phyloP scores from a whole-genome alignment of 2,329 filamentous ascomycete genomes.

The Ophiognomonia clavigignenti-juglandacearum region DNA sequence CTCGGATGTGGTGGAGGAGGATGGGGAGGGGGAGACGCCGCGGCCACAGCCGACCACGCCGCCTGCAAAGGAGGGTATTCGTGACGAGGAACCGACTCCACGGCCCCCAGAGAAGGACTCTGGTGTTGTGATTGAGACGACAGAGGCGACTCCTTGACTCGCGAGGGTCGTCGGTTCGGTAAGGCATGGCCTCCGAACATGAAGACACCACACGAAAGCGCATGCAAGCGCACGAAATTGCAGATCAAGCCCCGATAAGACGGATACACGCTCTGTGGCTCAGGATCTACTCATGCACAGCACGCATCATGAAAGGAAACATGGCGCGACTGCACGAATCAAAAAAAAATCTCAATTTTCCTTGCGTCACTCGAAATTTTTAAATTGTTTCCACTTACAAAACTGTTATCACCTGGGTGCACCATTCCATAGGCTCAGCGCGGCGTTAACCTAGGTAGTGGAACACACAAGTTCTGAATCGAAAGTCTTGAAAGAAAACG shows the following conservation, averaged over 20 bases:
- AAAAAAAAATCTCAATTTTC: conserved; percentile 10
- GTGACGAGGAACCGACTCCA: conserved; percentile 36
- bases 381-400: not conserved
- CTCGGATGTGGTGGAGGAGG: conserved; percentile 26
- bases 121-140: conserved; percentile 1
- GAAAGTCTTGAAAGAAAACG: not conserved
- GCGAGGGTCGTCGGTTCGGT: not conserved
- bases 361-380: conserved; percentile 2
- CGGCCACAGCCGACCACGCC: conserved; percentile 26
- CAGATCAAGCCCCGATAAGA: too few relatives aligned
- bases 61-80: conserved; percentile 16
- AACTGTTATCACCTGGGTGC: conserved; percentile 9
- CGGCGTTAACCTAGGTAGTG: conserved; percentile 15
- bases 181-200: not conserved
- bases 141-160: not conserved
- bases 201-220: not conserved
- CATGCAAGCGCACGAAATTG: too few relatives aligned
- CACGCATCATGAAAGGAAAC: not conserved
- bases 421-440: conserved; percentile 12
- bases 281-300: too few relatives aligned
- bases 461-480: not conserved
- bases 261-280: too few relatives aligned
- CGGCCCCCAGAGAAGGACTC: conserved; percentile 24
- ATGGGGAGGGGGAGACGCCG: conserved; percentile 38
- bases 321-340: not conserved